phyloP scores from a whole-genome alignment of 129 eudicot genomes.

The Flaveria brownii region DNA sequence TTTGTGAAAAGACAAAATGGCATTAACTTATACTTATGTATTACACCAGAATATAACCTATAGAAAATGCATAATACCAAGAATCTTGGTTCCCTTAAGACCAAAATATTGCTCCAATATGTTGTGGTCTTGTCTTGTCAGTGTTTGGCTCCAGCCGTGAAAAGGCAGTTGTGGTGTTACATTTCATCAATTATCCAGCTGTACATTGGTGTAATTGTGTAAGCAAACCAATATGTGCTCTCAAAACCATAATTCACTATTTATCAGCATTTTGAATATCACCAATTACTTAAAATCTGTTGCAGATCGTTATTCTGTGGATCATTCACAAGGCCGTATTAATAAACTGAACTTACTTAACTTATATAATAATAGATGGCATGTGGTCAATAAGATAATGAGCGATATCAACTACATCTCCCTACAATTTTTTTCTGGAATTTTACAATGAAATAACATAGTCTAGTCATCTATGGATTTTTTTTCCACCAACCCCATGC shows the following conservation, averaged over 20 bases:
- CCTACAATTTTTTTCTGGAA: neutral
- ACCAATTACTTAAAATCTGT: neutral
- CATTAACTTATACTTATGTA: neutral
- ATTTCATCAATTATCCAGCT: neutral
- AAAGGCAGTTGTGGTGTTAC: neutral
- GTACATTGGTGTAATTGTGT: neutral
- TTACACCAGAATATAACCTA: neutral
- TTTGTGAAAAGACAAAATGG: neutral
- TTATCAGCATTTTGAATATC: neutral
- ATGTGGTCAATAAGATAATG: neutral
- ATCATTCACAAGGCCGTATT: no score
- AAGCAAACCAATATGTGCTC: neutral
- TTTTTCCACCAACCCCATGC: constrained; percentile 9
- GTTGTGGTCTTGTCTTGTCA: neutral
- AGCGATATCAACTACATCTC: neutral
- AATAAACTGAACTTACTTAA: neutral
- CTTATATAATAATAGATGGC: neutral
- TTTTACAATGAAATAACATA: neutral
- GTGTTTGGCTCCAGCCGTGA: neutral
- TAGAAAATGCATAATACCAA: neutral
- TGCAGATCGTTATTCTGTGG: no score
- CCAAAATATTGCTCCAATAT: neutral
- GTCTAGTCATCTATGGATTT: neutral
- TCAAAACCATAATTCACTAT: neutral
- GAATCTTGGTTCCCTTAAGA: neutral